Evolutionary conservation across 2,329 filamentous ascomycete genomes (phyloP).

Genomic region (Arthrocladium fulminans): DNA sequence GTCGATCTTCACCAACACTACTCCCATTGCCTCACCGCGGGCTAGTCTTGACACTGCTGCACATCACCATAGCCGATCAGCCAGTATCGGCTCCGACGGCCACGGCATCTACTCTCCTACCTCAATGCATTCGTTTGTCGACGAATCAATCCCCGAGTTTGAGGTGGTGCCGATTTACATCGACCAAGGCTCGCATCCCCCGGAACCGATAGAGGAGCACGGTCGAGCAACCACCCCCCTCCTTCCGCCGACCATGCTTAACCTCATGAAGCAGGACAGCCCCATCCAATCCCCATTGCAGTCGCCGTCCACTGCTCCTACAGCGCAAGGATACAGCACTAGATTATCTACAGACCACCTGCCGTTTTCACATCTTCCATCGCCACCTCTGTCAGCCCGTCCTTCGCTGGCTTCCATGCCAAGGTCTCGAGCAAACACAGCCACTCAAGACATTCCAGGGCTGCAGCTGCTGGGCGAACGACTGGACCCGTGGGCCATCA

Average conservation of each 20-base stretch:
- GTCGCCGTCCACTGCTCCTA: slow-evolving; percentile 68
- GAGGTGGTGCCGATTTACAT: slow-evolving; percentile 45
- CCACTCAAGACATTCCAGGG: slow-evolving; percentile 51
- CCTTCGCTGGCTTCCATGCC: slow-evolving; percentile 69
- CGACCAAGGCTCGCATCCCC: slow-evolving; percentile 39
- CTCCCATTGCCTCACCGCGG: slow-evolving; percentile 43
- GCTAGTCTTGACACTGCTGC: slow-evolving; percentile 53
- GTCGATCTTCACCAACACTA: slow-evolving; percentile 54
- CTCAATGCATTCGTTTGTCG: slow-evolving; percentile 34
- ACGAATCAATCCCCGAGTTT: slow-evolving; percentile 43
- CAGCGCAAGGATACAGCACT: slow-evolving; percentile 34
- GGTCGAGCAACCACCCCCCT: slow-evolving; percentile 71
- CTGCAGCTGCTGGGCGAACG: slow-evolving; percentile 54
- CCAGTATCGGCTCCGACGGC: slow-evolving; percentile 23
- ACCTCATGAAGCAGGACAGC: slow-evolving; percentile 43
- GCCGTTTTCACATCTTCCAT: slow-evolving; percentile 44
- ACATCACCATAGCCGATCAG: slow-evolving; percentile 26
- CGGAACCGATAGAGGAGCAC: slow-evolving; percentile 46
- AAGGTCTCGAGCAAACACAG: slow-evolving; percentile 36
- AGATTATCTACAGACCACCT: slow-evolving; percentile 42
- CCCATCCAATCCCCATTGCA: slow-evolving; percentile 71
- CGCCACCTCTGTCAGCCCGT: slow-evolving; percentile 67
- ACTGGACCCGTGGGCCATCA: slow-evolving; percentile 73
- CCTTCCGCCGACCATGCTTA: slow-evolving; percentile 69
- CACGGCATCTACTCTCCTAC: slow-evolving; percentile 11